Conservation (phyloP, 1,284 basidiomycete species). For the Neotropicomus parvogracilis region DNA sequence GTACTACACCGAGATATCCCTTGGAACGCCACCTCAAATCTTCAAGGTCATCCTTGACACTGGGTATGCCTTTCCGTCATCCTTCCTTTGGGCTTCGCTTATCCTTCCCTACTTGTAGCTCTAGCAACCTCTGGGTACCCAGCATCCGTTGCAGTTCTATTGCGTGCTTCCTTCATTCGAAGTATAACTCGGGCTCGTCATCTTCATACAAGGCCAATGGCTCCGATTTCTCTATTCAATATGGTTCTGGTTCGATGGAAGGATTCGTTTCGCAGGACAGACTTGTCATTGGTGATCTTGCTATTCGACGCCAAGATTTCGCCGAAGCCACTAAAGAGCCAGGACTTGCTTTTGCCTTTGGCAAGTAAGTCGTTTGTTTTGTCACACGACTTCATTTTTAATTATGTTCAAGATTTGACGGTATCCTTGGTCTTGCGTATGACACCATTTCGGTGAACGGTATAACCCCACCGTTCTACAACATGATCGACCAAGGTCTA, state of each 20-base stretch:
- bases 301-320: constrained; percentile 80
- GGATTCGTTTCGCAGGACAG: constrained; percentile 91
- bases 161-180: constrained; percentile 95
- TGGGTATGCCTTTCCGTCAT: constrained; percentile 43
- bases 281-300: constrained; percentile 82
- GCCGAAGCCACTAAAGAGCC: constrained; percentile 97
- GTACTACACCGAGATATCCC: constrained; percentile 86
- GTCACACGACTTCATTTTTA: background rate
- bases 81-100: background rate
- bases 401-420: constrained; percentile 71
- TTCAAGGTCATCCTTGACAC: constrained; percentile 90
- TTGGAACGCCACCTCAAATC: constrained; percentile 80
- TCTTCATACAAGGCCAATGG: constrained; percentile 93
- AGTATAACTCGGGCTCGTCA: constrained; percentile 86
- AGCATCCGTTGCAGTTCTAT: constrained; percentile 88
- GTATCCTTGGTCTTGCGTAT: constrained; percentile 93
- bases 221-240: constrained; percentile 87
- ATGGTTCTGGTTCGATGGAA: constrained; percentile 96
- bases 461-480: constrained; percentile 94
- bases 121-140: constrained; percentile 94
- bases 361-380: constrained; percentile 71
- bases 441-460: constrained; percentile 96
- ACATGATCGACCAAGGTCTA: constrained; percentile 83
- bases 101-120: constrained; percentile 41
- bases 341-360: constrained; percentile 96